Percentiles rank a stretch among this genome's conserved stretches.
Evolutionary conservation across 2,329 filamentous ascomycete species (phyloP).

Genomic region (Ophiobolus disseminans): DNA sequence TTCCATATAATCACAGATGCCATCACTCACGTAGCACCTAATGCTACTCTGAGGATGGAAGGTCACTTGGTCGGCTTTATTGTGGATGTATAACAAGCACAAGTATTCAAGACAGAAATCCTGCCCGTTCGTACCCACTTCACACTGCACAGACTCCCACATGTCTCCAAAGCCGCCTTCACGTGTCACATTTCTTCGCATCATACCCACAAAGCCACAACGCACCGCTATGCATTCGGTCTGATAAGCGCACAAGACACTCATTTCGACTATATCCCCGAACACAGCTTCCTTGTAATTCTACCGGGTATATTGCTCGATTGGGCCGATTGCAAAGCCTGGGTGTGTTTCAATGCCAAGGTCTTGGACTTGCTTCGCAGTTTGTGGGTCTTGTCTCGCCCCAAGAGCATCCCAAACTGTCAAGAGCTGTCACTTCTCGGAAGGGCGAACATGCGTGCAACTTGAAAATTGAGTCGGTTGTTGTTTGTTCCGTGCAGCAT

Average conservation of each 20-base stretch:
- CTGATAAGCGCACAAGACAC: neutral
- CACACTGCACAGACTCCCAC: neutral
- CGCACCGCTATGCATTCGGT: neutral
- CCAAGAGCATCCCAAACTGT: constrained; percentile 14
- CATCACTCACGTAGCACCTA: too few relatives aligned
- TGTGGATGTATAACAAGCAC: too few relatives aligned
- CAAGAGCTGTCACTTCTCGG: constrained; percentile 8
- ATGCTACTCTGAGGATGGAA: too few relatives aligned
- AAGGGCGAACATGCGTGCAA: neutral
- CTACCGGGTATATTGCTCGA: neutral
- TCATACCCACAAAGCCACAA: neutral
- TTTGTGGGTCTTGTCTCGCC: constrained; percentile 1
- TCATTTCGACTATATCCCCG: constrained; percentile 5
- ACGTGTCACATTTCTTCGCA: neutral
- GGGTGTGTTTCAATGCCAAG: neutral
- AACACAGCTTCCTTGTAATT: neutral
- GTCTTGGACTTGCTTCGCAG: neutral
- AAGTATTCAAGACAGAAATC: neutral
- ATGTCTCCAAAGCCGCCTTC: neutral
- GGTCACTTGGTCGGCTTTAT: too few relatives aligned
- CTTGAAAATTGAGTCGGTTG: neutral
- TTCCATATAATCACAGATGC: neutral
- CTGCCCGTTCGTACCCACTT: neutral
- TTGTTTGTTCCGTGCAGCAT: neutral
- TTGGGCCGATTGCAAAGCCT: neutral